A percentile compares a stretch with the other conserved stretches of the same genome.
Conservation (phyloP, 257 asterid genomes). For the Henckelia pumila region DNA sequence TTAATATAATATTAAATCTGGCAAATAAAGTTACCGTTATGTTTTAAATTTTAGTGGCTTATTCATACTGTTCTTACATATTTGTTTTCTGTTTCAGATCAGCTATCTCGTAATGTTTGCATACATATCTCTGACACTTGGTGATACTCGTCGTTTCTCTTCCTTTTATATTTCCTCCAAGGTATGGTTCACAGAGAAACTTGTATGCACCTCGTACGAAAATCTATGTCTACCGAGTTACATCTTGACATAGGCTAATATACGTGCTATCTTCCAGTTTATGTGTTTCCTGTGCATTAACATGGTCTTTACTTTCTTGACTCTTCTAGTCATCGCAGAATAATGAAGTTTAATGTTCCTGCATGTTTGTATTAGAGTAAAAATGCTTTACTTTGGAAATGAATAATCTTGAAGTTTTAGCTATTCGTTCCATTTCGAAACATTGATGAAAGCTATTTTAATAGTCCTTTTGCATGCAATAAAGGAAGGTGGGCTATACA, state of each 20-base stretch:
- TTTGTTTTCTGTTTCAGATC: constrained; percentile 54
- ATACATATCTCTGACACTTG: constrained; percentile 95
- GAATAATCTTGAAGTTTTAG: not conserved
- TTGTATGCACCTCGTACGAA: constrained; percentile 7
- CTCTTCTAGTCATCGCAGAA: not conserved
- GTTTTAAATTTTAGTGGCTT: constrained; percentile 2
- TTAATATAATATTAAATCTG: not conserved
- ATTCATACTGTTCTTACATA: constrained; percentile 11
- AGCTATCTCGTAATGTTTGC: constrained; percentile 99
- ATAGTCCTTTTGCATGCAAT: constrained; percentile 6
- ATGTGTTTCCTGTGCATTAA: not conserved
- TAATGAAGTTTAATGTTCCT: too few species aligned
- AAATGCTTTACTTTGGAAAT: not conserved
- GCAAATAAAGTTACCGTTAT: not conserved
- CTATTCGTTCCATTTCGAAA: not conserved
- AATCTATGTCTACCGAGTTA: not conserved
- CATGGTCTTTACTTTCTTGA: not conserved
- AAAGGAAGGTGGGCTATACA: not conserved
- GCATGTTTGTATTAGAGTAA: too few species aligned
- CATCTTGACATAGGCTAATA: not conserved
- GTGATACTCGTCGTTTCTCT: constrained; percentile 79
- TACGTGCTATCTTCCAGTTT: not conserved
- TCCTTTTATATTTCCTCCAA: constrained; percentile 84
- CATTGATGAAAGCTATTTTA: not conserved
- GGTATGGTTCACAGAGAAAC: constrained; percentile 42